Evolutionary conservation across 805 yeast species (phyloP), one percentile per base, ranked within the genome.

Genomic region (Wickerhamomyces mucosus): DNA sequence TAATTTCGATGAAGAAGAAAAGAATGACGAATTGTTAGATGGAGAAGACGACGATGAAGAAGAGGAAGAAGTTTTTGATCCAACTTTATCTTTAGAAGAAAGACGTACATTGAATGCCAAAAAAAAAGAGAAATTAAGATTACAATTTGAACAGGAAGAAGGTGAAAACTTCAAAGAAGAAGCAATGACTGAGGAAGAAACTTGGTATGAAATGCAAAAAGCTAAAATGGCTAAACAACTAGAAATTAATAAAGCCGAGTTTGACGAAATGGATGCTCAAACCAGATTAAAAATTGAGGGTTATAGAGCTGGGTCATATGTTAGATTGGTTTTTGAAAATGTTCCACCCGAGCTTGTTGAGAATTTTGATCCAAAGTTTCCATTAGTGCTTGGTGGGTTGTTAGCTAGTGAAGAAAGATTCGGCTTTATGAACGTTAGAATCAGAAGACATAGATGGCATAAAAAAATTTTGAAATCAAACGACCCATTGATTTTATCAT

Each of bases 401-500:
- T 63, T 89, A 37, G 75, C 92, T 22, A 84, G 95, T 5, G 99
- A 92, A 53, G 80, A 86, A 36, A 69, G 94, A 50, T 89, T 88
- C 53, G 99, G 98, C 6, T 79, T 82, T 50, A 67, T 86, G 61
- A 89, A 84, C 51, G 96, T 84, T 29, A 75, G 97, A 62, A 75
- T 92, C 39, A 86, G 96, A 74, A 78, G 96, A 59, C 99, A 92
- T 55, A 77, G 98, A 65, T 92, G 99, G 99, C 96, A 92, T 60
- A 89, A 86, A 53, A 86, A 86, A 68, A 84, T 94, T 37, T 66
- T 92, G 47, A 92, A 92, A 58, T 75, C 96, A 8, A 94, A 85
- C 51, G 99, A 92, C 60, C 98, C 99, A 2, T 66, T 94, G 42
- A 85, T 92, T 33, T 55, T 92, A 29, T 89, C 97, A 0, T 61